phyloP scores from a whole-genome alignment of 2,329 filamentous ascomycete genomes.

The Cladosporium cucumerinum region DNA sequence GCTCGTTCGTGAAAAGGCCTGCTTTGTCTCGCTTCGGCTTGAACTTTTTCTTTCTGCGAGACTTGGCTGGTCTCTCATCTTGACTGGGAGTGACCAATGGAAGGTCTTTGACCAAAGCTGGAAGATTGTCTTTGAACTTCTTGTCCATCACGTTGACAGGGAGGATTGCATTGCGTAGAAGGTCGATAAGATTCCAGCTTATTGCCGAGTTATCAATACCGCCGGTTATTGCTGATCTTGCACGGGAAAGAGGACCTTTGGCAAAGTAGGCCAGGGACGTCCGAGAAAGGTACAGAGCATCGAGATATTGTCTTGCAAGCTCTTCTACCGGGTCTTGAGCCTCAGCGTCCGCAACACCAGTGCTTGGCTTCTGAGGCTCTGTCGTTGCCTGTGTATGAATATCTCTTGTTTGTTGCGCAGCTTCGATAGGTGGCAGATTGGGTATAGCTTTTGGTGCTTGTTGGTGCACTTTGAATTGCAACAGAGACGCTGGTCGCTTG shows the following conservation, averaged over 20 bases:
- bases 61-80: conserved; percentile 26
- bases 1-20: conserved; percentile 66
- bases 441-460: background rate
- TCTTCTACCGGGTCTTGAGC: conserved; percentile 28
- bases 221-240: conserved; percentile 66
- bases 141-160: conserved; percentile 64
- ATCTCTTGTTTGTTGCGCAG: background rate
- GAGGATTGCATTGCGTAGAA: conserved; percentile 52
- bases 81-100: conserved; percentile 34
- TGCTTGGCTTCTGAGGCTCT: background rate
- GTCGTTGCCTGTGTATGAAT: background rate
- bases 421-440: background rate
- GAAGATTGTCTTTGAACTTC: conserved; percentile 71
- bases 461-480: conserved; percentile 17
- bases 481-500: conserved; percentile 18
- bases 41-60: conserved; percentile 58
- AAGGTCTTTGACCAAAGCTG: conserved; percentile 60
- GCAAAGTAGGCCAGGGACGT: conserved; percentile 79
- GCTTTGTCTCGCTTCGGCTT: conserved; percentile 62
- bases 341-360: background rate
- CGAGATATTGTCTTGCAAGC: conserved; percentile 38
- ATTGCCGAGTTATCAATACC: conserved; percentile 59
- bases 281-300: conserved; percentile 51
- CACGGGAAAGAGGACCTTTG: conserved; percentile 74
- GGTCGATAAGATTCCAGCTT: conserved; percentile 62